phyloP scores from a whole-genome alignment of 2,329 filamentous ascomycete species.

The Hymenoscyphus salicellus region DNA sequence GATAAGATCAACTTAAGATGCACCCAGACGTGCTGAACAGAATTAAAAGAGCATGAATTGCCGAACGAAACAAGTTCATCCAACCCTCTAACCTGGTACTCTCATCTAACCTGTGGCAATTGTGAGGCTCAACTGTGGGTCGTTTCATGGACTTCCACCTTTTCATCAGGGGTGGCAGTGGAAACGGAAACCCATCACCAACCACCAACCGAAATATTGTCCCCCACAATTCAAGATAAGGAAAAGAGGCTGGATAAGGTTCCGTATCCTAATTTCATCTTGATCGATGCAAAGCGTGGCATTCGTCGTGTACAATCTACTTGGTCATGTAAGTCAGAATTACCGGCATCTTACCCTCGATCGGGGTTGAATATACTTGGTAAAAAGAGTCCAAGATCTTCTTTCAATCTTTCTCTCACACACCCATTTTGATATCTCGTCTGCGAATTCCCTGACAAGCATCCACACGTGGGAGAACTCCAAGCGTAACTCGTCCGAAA shows the following conservation, averaged over 20 bases:
- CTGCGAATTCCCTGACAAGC: not conserved
- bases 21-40: too few relatives aligned
- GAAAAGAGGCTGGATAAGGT: too few relatives aligned
- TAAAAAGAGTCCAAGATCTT: not conserved
- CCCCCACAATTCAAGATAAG: too few relatives aligned
- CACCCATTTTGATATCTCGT: constrained; percentile 1
- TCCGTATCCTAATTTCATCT: not conserved
- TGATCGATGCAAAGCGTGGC: not conserved
- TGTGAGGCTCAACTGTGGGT: constrained; percentile 5
- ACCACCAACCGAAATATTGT: too few relatives aligned
- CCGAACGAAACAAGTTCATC: not conserved
- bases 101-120: constrained; percentile 2
- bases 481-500: constrained; percentile 5
- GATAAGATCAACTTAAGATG: too few relatives aligned
- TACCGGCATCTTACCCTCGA: not conserved
- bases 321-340: not conserved
- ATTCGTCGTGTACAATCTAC: not conserved
- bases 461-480: constrained; percentile 11
- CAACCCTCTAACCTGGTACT: not conserved
- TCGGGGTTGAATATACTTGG: not conserved
- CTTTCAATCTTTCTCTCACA: not conserved
- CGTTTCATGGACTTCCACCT: not conserved
- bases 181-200: too few relatives aligned
- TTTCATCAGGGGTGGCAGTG: too few relatives aligned
- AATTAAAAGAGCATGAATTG: too few relatives aligned